Base-by-base conservation (phyloP, 2,329 filamentous ascomycete genomes). In the Penicillium olsonii region DNA sequence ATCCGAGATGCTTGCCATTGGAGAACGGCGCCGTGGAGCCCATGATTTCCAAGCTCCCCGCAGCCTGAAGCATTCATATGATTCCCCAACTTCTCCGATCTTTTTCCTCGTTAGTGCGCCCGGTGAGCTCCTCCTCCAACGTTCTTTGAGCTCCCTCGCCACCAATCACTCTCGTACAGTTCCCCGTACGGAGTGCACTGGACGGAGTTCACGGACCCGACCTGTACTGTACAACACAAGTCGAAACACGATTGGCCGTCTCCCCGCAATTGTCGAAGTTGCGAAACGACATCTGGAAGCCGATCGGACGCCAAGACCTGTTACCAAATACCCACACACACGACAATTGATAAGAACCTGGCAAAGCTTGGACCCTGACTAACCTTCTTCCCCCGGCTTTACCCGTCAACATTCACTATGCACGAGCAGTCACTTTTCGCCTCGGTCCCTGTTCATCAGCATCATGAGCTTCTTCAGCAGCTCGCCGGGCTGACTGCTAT, bases 371-470 rank as follows among this genome's bases (percentile, higher is more conserved):
- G 58, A 50, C 57, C 54, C 53, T 57, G 49, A 61, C 51, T 57
- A 55, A 56, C 20, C 37, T 35, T 5, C 34, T 48, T 34, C 48
- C 56, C 51, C 58, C 60, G 59, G 40, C 15, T 59, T 60, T 48
- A 47, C 55, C 60, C 56, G 56, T 14, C 27, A 8, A 31, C 46
- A 42, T 48, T 33, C 47, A 58, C 55, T 51, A 85, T 85, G 83
- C 82, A 85, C 68, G 83, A 85, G 72, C 75, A 84, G 57, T 71
- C 83, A 40, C 76, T 86, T 38, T 84, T 81, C 69, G 82, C 80
- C 60, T 78, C 82, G 61, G 75, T 86, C 48, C 76, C 82, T 9
- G 66, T 70, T 27, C 68, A 76, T 33, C 80, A 83, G 61, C 81
- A 84, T 72, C 73, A 80, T 63, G 82, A 83, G 66, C 75, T 84